Evolutionary conservation across 78 protist genomes (phyloP), one percentile per base, ranked within the genome.

Genomic region (Dictyostelium capitatum): DNA sequence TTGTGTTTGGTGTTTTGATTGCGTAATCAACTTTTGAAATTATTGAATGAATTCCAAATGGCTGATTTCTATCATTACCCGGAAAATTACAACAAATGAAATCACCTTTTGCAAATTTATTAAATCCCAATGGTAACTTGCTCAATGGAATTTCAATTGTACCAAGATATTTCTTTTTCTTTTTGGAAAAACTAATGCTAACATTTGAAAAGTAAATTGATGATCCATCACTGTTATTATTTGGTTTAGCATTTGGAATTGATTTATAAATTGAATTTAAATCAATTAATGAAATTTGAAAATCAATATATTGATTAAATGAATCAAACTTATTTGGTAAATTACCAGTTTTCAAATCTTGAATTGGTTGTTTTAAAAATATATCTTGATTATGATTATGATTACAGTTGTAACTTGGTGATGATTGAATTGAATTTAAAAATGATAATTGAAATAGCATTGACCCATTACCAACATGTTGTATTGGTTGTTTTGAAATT

Each of bases 101-200:
- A 9, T 87, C 93, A 64, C 84, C 93, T 11, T 82, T 14, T 3
- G 65, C 8, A 50, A 43, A 23, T 14, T 46, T 32, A 2, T 43
- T 3, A 10, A 12, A 19, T 12, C 6, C 51, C 0, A 2, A 15
- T 7, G 80, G 8, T 0, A 23, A 11, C 1, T 46, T 28, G 9
- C 59, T 30, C 9, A 54, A 43, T 64, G 84, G 79, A 19, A 87
- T n/a, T 28, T 65, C 82, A 28, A 87, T 59, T 23, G 93, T 20
- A 51, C 93, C 93, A 77, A 77, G 70, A 87, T 87, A 87, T 25
- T 87, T 87, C 54, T 78, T 87, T 20, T 87, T 87, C 78, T 87
- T 87, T 53, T 87, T 87, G n/a, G 79, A 64, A 83, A 83, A 87
- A 28, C 84, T 77, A 10, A 87, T 77, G 1, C n/a, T 23, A 3